A percentile compares a stretch with the other conserved stretches of the same genome.
These are phyloP conservation scores for Rubus idaeus DNA, from an alignment of 306 rosid genomes.

Conservation along the genomic window DNA sequence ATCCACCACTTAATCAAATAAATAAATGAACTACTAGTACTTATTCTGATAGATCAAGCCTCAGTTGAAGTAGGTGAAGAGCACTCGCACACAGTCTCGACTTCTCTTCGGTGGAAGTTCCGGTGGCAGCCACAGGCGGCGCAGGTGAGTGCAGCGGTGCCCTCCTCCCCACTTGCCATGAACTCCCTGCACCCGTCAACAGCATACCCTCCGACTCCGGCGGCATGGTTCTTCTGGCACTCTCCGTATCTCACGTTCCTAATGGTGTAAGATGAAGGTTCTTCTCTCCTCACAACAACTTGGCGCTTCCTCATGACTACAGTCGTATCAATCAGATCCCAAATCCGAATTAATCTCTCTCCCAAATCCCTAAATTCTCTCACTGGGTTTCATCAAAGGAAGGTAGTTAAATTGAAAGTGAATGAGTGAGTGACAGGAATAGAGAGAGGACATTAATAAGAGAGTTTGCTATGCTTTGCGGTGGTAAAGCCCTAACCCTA, in stretches of 20 bases:
- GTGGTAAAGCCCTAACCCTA: constrained; percentile 75
- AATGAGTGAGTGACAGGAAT: constrained; percentile 11
- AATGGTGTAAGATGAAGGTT: constrained; percentile 21
- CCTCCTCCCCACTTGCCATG: constrained; percentile 74
- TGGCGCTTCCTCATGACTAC: constrained; percentile 82
- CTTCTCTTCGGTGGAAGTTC: constrained; percentile 73
- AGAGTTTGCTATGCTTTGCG: constrained; percentile 24
- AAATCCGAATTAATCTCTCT: background rate
- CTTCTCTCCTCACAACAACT: constrained; percentile 73
- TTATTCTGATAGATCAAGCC: constrained; percentile 16
- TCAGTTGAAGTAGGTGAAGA: constrained; percentile 52
- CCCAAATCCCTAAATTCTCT: background rate
- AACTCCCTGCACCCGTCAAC: constrained; percentile 94
- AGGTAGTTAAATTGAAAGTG: background rate
- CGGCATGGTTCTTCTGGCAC: constrained; percentile 97
- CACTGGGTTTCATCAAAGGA: background rate
- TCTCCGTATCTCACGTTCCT: constrained; percentile 68
- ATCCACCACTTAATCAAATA: background rate
- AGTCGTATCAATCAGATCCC: background rate
- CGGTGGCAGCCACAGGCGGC: constrained; percentile 96
- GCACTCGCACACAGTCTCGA: constrained; percentile 50
- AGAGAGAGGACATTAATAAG: background rate
- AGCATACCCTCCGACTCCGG: constrained; percentile 81
- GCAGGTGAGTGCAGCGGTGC: constrained; percentile 66
- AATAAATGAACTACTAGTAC: background rate